Evolutionary conservation across 2,329 filamentous ascomycete genomes (phyloP).

Genomic region (Epichloe bromicola): DNA sequence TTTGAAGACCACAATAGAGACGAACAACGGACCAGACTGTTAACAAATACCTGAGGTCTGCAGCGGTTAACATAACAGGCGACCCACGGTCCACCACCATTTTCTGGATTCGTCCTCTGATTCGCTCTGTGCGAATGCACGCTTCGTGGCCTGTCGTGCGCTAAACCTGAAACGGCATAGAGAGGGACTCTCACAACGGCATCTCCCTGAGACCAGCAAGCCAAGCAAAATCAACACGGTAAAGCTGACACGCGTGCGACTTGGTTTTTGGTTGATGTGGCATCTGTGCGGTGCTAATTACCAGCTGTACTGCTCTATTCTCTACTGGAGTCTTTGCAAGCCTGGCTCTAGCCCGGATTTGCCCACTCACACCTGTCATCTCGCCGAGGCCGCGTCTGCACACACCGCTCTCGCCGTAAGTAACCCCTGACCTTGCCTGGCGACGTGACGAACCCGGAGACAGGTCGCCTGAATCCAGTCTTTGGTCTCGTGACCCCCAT

Average conservation of each 20-base stretch:
- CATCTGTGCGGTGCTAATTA: background rate
- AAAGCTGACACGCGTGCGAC: conserved; percentile 2
- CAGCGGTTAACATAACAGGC: background rate
- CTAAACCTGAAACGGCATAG: background rate
- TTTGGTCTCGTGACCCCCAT: conserved; percentile 7
- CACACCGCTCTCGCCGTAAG: background rate
- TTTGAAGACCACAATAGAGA: background rate
- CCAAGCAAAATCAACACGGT: background rate
- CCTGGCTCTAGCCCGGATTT: conserved; percentile 3
- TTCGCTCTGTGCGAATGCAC: background rate
- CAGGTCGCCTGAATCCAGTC: background rate
- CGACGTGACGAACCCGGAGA: background rate
- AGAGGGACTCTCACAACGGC: background rate
- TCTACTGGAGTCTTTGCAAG: background rate
- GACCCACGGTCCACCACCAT: background rate
- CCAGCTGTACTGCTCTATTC: background rate
- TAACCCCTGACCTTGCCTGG: conserved; percentile 1
- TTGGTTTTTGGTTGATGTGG: background rate
- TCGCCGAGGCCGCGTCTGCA: background rate
- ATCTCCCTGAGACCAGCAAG: conserved; percentile 1
- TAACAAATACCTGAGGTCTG: background rate
- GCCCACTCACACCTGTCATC: conserved; percentile 5
- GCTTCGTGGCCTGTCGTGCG: background rate
- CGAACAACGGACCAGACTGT: background rate
- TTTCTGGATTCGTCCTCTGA: background rate